Base-by-base conservation (phyloP, 2,329 filamentous ascomycete genomes). In the Venturia nashicola region DNA sequence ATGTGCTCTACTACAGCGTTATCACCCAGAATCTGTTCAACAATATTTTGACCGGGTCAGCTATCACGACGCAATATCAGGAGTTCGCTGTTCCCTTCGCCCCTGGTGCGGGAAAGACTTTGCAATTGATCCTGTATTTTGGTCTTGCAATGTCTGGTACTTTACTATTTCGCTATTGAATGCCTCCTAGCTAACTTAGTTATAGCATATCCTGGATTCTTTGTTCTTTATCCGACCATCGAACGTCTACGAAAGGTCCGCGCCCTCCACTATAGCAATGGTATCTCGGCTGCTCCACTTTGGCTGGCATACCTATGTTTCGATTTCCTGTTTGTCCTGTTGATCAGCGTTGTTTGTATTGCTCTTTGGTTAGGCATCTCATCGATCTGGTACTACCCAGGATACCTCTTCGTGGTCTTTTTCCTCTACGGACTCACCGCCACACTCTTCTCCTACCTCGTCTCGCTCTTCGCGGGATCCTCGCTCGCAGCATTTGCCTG, bases 1-100 rank as follows among this genome's bases (percentile, higher is more conserved):
- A 80, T 11, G 79, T 82, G 5, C 77, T 93, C 32, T 82, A 85
- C 23, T 77, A 77, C 48, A 68, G 91, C 83, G 76, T 97, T 82
- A 72, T 97, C 84, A 71, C 88, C 78, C 80, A 97, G 80, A 94
- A 97, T 89, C 81, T 97, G 84, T 79, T 97, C 85, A 75, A 97
- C 90, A 62, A 89, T 83, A 70, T 91, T 23, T 73, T 92, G 27
- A 81, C 83, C 27, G 86, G 88, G 64, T 82, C 83, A 6, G 83
- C 83, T 2, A 91, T 96, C 66, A 79, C 82, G 2, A 89, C 87
- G 1, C 82, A 84, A 61, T 96, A 87, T 74, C 83, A 88, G 60
- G 77, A 83, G 14, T 96, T 97, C 70, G 90, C 90, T 67, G 82
- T 85, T 0, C 89, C 90, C 0, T 92, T 86, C 76, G 78, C 82